Evolutionary conservation across 306 rosid genomes (phyloP), one percentile per base, ranked within the genome.

Genomic region (Ceratonia siliqua): DNA sequence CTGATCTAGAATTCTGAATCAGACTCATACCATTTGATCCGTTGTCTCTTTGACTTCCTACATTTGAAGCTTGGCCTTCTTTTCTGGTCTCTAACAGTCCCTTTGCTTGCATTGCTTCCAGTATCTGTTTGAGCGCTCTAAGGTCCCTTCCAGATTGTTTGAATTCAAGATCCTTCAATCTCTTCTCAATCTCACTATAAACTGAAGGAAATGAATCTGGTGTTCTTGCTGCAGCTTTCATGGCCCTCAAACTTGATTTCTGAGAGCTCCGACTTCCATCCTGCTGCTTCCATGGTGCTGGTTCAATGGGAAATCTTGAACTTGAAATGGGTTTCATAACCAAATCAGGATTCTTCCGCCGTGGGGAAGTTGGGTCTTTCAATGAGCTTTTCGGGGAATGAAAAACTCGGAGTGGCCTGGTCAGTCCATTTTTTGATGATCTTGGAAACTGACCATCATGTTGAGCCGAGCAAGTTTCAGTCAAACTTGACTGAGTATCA

Each of bases 141-240:
- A 89, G 97, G 83, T 91, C 96, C 76, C 90, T 88, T 62, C 96
- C 89, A 50, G 98, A 88, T 83, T 94, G 97, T 76, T 91, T 84
- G 69, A 89, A 91, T 48, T 91, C 96, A 75, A 85, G 87, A 79
- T 94, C 94, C 70, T 91, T 87, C 78, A 88, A 76, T 70, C 91
- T 88, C 90, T 82, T 89, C 82, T 89, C 98, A 54, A 89, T 88
- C 84, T 94, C 97, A 73, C 91, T 78, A 78, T 89, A 84, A 84
- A 88, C 90, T 25, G 96, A 88, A 46, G 89, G 84, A 73, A 73
- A 83, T 56, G 97, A 82, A 65, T 80, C 87, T 3, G 80, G 52
- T 52, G 82, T 66, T 72, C 79, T 89, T 9, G 48, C 77, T 41
- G 85, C 87, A 73, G 79, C 67, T 82, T 84, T 91, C 11, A 62